These are phyloP conservation scores for Fusarium siculi DNA, from an alignment of 2,329 filamentous ascomycete species.

Conservation along the genomic window DNA sequence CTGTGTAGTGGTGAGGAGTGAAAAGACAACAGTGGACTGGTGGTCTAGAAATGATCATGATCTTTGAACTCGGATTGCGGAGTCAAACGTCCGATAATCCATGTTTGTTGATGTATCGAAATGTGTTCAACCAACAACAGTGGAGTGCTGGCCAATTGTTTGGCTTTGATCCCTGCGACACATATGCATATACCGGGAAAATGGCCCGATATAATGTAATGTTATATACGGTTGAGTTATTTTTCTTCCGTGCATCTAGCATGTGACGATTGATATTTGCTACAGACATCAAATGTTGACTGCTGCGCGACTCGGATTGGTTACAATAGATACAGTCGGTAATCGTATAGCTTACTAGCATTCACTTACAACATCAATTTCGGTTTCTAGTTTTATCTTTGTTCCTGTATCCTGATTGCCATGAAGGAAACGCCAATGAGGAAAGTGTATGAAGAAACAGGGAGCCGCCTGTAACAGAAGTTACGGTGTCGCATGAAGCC, in stretches of 20 bases:
- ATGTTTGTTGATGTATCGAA: no score
- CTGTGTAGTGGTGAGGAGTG: fast-evolving
- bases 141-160: background rate
- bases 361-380: background rate
- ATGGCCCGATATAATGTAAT: background rate
- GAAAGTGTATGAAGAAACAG: fast-evolving
- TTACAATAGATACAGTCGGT: no score
- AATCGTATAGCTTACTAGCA: background rate
- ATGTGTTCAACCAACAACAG: background rate
- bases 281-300: background rate
- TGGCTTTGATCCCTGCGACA: background rate
- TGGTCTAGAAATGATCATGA: fast-evolving
- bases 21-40: fast-evolving
- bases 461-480: fast-evolving
- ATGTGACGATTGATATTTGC: background rate
- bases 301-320: background rate
- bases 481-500: fast-evolving
- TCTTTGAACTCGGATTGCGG: background rate
- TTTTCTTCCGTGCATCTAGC: fast-evolving
- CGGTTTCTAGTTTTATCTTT: fast-evolving
- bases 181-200: background rate
- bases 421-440: background rate
- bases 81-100: background rate
- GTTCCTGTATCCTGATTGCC: fast-evolving
- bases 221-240: background rate